Conservation (phyloP, 2,329 filamentous ascomycete species). For the Verticillium longisporum region DNA sequence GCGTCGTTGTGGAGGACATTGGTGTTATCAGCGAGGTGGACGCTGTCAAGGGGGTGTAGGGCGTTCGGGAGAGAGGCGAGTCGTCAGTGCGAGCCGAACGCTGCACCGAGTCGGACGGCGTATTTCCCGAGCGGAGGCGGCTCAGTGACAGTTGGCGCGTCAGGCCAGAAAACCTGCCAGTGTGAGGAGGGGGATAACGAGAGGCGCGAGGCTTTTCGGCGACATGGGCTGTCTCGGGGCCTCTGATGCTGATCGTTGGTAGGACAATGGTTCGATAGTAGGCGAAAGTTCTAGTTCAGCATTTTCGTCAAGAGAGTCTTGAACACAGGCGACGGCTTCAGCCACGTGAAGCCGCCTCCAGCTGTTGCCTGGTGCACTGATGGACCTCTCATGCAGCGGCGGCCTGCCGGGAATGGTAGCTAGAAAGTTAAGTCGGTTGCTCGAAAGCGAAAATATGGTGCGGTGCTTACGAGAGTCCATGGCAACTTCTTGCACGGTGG, state of each 20-base stretch:
- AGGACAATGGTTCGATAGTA: slow-evolving; percentile 3
- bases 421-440: slow-evolving; percentile 17
- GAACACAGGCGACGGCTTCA: slow-evolving; percentile 25
- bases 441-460: no score
- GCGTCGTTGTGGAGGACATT: slow-evolving; percentile 30
- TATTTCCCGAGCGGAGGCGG: slow-evolving; percentile 39
- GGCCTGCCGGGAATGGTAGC: slow-evolving; percentile 63
- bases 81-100: slow-evolving; percentile 36
- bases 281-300: slow-evolving; percentile 16
- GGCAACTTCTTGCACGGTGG: slow-evolving; percentile 57
- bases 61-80: slow-evolving; percentile 38
- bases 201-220: slow-evolving; percentile 47
- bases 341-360: slow-evolving; percentile 38
- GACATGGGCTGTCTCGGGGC: slow-evolving; percentile 29
- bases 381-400: slow-evolving; percentile 57
- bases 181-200: slow-evolving; percentile 44
- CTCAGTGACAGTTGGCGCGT: slow-evolving; percentile 33
- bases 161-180: slow-evolving; percentile 21
- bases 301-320: slow-evolving; percentile 23
- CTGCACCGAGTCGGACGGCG: slow-evolving; percentile 29
- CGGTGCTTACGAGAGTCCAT: slow-evolving; percentile 62
- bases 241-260: slow-evolving; percentile 10
- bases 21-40: slow-evolving; percentile 34
- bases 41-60: slow-evolving; percentile 36
- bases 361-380: slow-evolving; percentile 50